Evolutionary conservation across 2,329 filamentous ascomycete genomes (phyloP).

Genomic region (Cercospora zeae-maydis): DNA sequence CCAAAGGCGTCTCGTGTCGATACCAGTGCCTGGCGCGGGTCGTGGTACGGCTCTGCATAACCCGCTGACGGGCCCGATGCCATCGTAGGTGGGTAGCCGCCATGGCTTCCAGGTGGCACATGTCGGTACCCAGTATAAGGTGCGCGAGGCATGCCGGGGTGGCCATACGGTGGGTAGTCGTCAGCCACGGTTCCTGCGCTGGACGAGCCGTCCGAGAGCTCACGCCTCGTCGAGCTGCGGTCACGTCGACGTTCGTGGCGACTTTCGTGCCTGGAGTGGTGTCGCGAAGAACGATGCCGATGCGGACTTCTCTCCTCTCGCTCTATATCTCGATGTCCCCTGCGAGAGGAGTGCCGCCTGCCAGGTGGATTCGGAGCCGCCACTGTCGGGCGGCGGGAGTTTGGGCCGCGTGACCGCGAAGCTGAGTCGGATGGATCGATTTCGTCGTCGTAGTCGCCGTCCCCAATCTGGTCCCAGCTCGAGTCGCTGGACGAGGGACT

Average conservation of each 20-base stretch:
- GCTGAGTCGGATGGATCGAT: slow-evolving; percentile 51
- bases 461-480: slow-evolving; percentile 31
- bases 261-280: slow-evolving; percentile 26
- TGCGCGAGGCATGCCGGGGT: slow-evolving; percentile 37
- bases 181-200: slow-evolving; percentile 42
- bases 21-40: slow-evolving; percentile 30
- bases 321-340: slow-evolving; percentile 24
- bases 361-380: slow-evolving; percentile 36
- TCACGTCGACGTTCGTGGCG: slow-evolving; percentile 26
- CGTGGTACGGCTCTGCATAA: slow-evolving; percentile 28
- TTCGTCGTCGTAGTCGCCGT: slow-evolving; percentile 39
- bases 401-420: slow-evolving; percentile 39
- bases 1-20: slow-evolving; percentile 38
- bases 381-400: slow-evolving; percentile 35
- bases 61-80: slow-evolving; percentile 18
- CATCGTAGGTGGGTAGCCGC: slow-evolving; percentile 36
- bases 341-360: slow-evolving; percentile 41
- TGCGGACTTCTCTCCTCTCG: slow-evolving; percentile 23
- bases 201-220: slow-evolving; percentile 38
- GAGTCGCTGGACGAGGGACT: slow-evolving; percentile 30
- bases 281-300: slow-evolving; percentile 27
- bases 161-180: slow-evolving; percentile 43
- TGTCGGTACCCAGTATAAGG: slow-evolving; percentile 35
- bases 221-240: slow-evolving; percentile 28
- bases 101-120: slow-evolving; percentile 31